phyloP scores from a whole-genome alignment of 768 basidiomycete species.

The Naematelia encephala region DNA sequence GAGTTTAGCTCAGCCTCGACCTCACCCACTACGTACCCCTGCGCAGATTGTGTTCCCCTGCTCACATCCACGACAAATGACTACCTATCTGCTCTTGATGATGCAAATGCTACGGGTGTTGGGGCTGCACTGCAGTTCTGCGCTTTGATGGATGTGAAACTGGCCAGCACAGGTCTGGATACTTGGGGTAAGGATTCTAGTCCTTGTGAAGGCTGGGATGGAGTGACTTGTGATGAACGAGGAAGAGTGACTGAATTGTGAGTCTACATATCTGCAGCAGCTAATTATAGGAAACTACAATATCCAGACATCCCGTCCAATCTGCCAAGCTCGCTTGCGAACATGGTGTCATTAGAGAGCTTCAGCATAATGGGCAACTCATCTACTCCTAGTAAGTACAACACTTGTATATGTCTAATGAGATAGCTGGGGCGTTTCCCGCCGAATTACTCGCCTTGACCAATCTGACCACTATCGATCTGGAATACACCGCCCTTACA shows the following conservation, averaged over 20 bases:
- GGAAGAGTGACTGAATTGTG: slow-evolving; percentile 45
- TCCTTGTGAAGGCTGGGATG: slow-evolving; percentile 47
- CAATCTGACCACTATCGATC: slow-evolving; percentile 42
- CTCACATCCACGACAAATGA: slow-evolving; percentile 43
- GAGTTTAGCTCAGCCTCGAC: slow-evolving; percentile 31
- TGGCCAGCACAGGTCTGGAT: slow-evolving; percentile 7
- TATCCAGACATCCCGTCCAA: slow-evolving; percentile 47
- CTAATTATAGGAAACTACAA: slow-evolving; percentile 32
- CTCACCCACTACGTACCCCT: slow-evolving; percentile 40
- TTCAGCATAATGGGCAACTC: slow-evolving; percentile 46
- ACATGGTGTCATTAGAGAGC: slow-evolving; percentile 42
- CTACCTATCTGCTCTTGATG: slow-evolving; percentile 26
- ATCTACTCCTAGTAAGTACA: slow-evolving; percentile 42
- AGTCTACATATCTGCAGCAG: background rate
- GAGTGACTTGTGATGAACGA: slow-evolving; percentile 43
- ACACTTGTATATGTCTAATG: slow-evolving; percentile 2
- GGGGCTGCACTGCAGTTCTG: slow-evolving; percentile 51
- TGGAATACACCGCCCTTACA: slow-evolving; percentile 45
- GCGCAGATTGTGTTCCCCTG: slow-evolving; percentile 46
- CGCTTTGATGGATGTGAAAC: slow-evolving; percentile 39
- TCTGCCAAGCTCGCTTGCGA: slow-evolving; percentile 35
- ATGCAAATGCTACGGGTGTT: slow-evolving; percentile 43
- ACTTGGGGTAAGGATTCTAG: slow-evolving; percentile 33
- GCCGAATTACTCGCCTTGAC: slow-evolving; percentile 29
- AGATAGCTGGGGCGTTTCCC: slow-evolving; percentile 44